A percentile compares a stretch with the other conserved stretches of the same genome.
These are phyloP conservation scores for Scleromitrula shiraiana DNA, from an alignment of 2,329 filamentous ascomycete genomes.

Conservation along the genomic window DNA sequence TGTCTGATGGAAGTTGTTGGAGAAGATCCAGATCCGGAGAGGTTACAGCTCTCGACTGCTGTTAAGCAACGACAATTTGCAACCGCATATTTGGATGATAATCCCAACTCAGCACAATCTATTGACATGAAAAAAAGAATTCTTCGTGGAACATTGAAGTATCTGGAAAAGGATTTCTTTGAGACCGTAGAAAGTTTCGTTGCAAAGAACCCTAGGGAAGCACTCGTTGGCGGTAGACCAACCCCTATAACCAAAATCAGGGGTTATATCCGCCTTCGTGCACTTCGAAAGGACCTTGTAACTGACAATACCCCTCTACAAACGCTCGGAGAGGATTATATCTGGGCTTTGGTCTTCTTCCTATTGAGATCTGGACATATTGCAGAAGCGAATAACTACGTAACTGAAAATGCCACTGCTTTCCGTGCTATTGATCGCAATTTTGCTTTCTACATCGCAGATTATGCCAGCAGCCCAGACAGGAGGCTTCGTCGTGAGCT, in stretches of 20 bases:
- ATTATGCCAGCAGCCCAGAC: constrained; percentile 72
- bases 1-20: constrained; percentile 72
- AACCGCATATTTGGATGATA: constrained; percentile 68
- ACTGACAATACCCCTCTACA: constrained; percentile 76
- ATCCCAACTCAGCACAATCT: constrained; percentile 53
- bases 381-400: constrained; percentile 77
- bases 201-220: constrained; percentile 76
- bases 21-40: constrained; percentile 57
- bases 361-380: constrained; percentile 79
- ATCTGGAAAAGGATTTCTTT: constrained; percentile 76
- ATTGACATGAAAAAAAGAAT: constrained; percentile 70
- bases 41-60: constrained; percentile 51
- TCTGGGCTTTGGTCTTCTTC: constrained; percentile 93
- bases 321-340: constrained; percentile 70
- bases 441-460: constrained; percentile 80
- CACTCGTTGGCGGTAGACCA: constrained; percentile 81
- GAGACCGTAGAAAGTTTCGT: constrained; percentile 70
- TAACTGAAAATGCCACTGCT: constrained; percentile 67
- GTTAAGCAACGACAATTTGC: constrained; percentile 71
- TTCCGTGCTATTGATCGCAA: constrained; percentile 88
- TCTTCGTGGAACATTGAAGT: constrained; percentile 68
- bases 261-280: constrained; percentile 79
- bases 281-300: constrained; percentile 73
- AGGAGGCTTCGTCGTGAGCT: constrained; percentile 69
- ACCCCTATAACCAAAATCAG: constrained; percentile 85